A percentile compares a stretch with the other conserved stretches of the same genome.
Conservation (phyloP, 1,284 basidiomycete species). For the Moniliophthora roreri region DNA sequence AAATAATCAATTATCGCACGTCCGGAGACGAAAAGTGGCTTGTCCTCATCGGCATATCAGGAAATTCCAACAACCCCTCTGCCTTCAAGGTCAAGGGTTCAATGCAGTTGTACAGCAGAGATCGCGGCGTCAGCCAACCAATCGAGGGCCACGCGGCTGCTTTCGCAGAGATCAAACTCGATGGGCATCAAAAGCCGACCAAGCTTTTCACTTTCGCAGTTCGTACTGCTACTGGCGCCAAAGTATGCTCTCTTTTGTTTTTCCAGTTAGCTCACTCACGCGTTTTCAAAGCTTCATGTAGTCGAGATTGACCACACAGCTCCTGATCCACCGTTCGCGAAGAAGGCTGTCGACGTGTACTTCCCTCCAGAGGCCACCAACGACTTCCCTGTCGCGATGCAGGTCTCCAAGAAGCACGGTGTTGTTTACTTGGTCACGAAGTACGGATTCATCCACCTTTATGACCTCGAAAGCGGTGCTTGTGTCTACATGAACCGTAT, state of each 20-base stretch:
- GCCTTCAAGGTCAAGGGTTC: constrained; percentile 98
- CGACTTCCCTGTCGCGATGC: constrained; percentile 99
- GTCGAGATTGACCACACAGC: constrained; percentile 98
- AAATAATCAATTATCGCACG: constrained; percentile 98
- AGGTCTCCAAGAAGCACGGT: constrained; percentile 96
- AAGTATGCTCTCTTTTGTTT: constrained; percentile 56
- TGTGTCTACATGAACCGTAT: constrained; percentile 99
- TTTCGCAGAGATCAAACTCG: constrained; percentile 91
- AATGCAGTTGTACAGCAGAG: constrained; percentile 92
- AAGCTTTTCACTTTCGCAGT: constrained; percentile 98
- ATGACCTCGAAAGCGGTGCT: constrained; percentile 97
- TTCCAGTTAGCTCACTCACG: constrained; percentile 12
- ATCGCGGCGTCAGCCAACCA: constrained; percentile 95
- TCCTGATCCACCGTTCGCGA: constrained; percentile 94
- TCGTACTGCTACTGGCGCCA: constrained; percentile 93
- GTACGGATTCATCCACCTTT: constrained; percentile 99
- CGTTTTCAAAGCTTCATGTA: constrained; percentile 78
- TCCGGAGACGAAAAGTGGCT: constrained; percentile 97
- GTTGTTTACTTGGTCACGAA: constrained; percentile 99
- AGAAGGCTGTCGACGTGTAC: constrained; percentile 99
- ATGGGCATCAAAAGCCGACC: constrained; percentile 79
- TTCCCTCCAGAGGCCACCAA: constrained; percentile 98
- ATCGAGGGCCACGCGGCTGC: constrained; percentile 99
- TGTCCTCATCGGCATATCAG: constrained; percentile 94
- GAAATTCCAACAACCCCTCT: constrained; percentile 88